Conservation (phyloP, 176 grass and related monocot species). For the Paspalum notatum region DNA sequence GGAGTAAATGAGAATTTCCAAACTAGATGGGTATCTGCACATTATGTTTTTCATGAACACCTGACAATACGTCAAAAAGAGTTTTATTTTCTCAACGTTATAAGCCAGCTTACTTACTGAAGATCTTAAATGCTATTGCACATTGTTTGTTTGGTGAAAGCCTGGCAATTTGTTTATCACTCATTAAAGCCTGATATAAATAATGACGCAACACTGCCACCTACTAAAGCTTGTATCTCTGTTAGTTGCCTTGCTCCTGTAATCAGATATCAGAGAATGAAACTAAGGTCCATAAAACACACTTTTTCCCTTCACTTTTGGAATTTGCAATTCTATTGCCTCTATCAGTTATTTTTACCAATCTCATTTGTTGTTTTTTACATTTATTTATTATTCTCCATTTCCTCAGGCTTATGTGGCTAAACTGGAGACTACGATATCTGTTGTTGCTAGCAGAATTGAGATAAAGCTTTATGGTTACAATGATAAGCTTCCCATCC, state of each 20-base stretch:
- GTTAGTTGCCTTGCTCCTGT: conserved; percentile 20
- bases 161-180: neutral
- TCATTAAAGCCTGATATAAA: neutral
- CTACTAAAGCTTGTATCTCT: neutral
- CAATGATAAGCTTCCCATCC: conserved; percentile 85
- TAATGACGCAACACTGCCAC: neutral
- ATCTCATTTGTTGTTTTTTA: conserved; percentile 26
- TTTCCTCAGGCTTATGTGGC: conserved; percentile 75
- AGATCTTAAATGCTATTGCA: conserved; percentile 15
- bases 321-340: neutral
- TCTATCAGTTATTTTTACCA: conserved; percentile 12
- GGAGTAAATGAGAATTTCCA: neutral
- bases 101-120: conserved; percentile 11
- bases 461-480: conserved; percentile 94
- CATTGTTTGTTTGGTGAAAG: neutral
- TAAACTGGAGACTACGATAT: conserved; percentile 83
- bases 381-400: conserved; percentile 26
- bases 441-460: conserved; percentile 69
- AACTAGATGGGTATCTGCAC: conserved; percentile 5
- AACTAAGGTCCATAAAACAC: neutral
- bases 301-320: neutral
- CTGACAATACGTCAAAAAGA: neutral
- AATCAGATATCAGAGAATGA: conserved; percentile 28
- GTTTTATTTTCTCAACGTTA: neutral
- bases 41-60: conserved; percentile 17